Base-by-base conservation (phyloP, 805 yeast species). In the Kluyveromyces dobzhanskii region DNA sequence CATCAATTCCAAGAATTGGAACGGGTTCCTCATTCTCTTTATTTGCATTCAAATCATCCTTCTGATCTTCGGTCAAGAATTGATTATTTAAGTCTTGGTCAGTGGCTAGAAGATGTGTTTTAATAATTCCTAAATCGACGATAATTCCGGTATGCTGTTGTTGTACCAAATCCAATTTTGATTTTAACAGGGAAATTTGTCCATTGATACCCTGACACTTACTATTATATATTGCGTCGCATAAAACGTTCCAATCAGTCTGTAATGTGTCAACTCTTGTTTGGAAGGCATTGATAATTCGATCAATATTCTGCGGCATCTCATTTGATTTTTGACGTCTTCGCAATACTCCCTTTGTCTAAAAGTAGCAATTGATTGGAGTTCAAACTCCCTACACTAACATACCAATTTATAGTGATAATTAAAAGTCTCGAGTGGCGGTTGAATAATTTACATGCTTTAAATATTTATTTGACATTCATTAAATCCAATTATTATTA, bases 121-220 rank as follows among this genome's bases (percentile, higher is more conserved):
- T 48, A 21, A 50, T 41, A 17, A 39, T 41, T 14, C 44, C 37
- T 21, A 50, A 24, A 27, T 50, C 52, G 10, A 50, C 40, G 21
- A 50, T 43, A 10, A 50, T 48, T 5, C 43, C 45, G 8, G 49
- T 42, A 36, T 50, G 46, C 19, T 46, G 54, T 17, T 44, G 46
- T 32, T 50, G 54, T 11, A 50, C 41, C 17, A 39, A 28, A 26
- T 46, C 46, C 26, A 50, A 27, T 27, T 44, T 50, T 7, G 35
- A 39, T 33, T 50, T 45, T 21, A 50, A 30, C 13, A 28, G 37
- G 18, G 19, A 8, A 24, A 34, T 34, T 26, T 34, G 37, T 4
- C 19, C 29, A 14, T 16, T 10, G 30, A 34, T 18, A 16, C 21
- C 24, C 12, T 13, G 18, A 34, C 19, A 24, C n/a, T 16, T 24